phyloP scores from a whole-genome alignment of 306 rosid species.

The Abrus pulchellus region DNA sequence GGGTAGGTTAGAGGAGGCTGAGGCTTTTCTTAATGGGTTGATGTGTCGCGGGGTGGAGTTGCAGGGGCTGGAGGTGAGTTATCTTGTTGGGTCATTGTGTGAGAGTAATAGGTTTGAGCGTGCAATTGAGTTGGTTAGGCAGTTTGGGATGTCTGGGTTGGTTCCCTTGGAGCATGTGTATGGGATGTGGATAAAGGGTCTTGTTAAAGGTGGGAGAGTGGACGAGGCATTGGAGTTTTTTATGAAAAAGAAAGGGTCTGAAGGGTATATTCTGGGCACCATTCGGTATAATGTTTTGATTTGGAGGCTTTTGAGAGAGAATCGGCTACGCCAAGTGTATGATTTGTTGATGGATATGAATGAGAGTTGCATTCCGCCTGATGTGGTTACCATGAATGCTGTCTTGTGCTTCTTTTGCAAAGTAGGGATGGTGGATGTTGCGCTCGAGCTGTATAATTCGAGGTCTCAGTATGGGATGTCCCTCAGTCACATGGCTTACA shows the following conservation, averaged over 20 bases:
- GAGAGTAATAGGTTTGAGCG: constrained; percentile 54
- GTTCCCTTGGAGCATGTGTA: constrained; percentile 57
- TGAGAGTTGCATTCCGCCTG: constrained; percentile 62
- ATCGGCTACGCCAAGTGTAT: constrained; percentile 64
- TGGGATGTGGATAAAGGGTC: constrained; percentile 68
- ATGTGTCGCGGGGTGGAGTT: constrained; percentile 47
- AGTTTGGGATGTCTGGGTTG: constrained; percentile 53
- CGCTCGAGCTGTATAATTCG: constrained; percentile 63
- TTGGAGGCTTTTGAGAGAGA: constrained; percentile 69
- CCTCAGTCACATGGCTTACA: constrained; percentile 69
- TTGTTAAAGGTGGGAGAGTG: constrained; percentile 65
- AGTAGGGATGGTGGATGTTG: constrained; percentile 75
- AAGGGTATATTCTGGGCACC: constrained; percentile 65
- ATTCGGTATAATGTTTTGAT: constrained; percentile 69
- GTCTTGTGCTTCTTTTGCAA: constrained; percentile 87
- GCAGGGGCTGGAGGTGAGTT: constrained; percentile 53
- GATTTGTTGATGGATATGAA: constrained; percentile 86
- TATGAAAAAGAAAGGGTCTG: constrained; percentile 54
- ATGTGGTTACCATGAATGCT: constrained; percentile 73
- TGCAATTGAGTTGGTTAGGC: constrained; percentile 63
- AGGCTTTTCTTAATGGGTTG: constrained; percentile 53
- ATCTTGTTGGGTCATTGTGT: constrained; percentile 67
- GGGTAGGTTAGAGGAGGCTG: constrained; percentile 66
- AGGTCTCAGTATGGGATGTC: constrained; percentile 68
- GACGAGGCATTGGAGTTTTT: constrained; percentile 71